Evolutionary conservation across 352 stramenopile genomes (phyloP).

Genomic region (Phytopythium boreale): DNA sequence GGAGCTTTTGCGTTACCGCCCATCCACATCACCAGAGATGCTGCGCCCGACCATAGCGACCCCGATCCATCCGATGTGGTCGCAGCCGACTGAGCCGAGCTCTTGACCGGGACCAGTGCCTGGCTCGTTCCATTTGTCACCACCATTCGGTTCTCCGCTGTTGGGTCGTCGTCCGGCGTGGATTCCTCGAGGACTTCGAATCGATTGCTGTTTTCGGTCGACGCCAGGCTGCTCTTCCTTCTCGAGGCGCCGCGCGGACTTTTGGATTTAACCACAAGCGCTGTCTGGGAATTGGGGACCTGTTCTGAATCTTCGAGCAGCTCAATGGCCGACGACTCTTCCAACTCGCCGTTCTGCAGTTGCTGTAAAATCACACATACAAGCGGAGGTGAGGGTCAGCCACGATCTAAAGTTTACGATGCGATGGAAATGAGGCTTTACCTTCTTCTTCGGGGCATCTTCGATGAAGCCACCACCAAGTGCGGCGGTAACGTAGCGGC

Average conservation of each 20-base stretch:
- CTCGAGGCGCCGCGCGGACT: not conserved
- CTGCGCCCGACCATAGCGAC: conserved; percentile 39
- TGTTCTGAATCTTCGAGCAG: conserved; percentile 27
- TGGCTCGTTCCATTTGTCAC: conserved; percentile 24
- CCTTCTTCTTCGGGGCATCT: conserved; percentile 30
- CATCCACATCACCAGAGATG: conserved; percentile 66
- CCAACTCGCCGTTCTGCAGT: conserved; percentile 20
- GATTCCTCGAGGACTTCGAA: conserved; percentile 37
- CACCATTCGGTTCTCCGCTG: conserved; percentile 40
- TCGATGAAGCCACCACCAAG: conserved; percentile 69
- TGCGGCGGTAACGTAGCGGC: conserved; percentile 65
- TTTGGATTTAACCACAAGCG: conserved; percentile 8
- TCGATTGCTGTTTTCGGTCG: conserved; percentile 8
- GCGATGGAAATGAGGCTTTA: not conserved
- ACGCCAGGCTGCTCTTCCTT: not conserved
- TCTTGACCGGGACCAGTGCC: conserved; percentile 14
- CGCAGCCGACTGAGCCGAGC: conserved; percentile 1
- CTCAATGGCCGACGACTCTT: conserved; percentile 37
- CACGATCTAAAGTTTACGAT: not conserved
- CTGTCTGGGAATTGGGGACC: not conserved
- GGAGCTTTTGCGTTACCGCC: conserved; percentile 41
- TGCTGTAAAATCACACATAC: not conserved
- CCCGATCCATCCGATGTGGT: conserved; percentile 1
- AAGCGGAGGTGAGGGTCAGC: not conserved
- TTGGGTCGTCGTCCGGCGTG: conserved; percentile 27